Conservation (phyloP, 1,284 basidiomycete species). For the Waitea zeae region DNA sequence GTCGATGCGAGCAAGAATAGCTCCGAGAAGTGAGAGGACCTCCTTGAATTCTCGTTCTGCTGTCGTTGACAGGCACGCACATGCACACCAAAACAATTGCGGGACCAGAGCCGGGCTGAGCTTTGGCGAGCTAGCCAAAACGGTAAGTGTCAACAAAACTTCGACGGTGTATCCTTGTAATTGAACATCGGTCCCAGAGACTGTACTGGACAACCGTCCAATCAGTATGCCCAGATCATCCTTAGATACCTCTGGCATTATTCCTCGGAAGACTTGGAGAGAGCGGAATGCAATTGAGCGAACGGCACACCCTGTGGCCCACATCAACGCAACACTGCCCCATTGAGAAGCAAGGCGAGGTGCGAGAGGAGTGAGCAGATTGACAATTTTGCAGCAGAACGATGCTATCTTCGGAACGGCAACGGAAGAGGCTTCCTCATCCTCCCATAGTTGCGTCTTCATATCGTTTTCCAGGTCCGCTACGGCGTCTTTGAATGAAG, state of each 20-base stretch:
- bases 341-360: conserved; percentile 58
- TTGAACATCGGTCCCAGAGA: conserved; percentile 60
- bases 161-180: conserved; percentile 76
- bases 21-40: conserved; percentile 50
- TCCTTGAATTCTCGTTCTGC: conserved; percentile 72
- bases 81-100: conserved; percentile 78
- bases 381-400: conserved; percentile 51
- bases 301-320: conserved; percentile 82
- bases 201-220: conserved; percentile 72
- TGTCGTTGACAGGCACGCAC: conserved; percentile 70
- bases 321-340: conserved; percentile 67
- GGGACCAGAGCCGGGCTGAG: conserved; percentile 50
- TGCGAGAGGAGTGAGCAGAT: conserved; percentile 51
- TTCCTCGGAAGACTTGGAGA: conserved; percentile 76
- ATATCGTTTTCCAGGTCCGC: conserved; percentile 42
- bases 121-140: conserved; percentile 42
- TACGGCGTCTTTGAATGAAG: conserved; percentile 36
- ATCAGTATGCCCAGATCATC: conserved; percentile 68
- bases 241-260: conserved; percentile 60
- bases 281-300: conserved; percentile 80
- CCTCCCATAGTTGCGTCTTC: conserved; percentile 51
- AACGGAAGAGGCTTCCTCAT: conserved; percentile 39
- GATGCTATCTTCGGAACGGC: conserved; percentile 51
- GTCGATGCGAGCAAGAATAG: conserved; percentile 58
- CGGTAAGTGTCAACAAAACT: conserved; percentile 63